Evolutionary conservation across 1,284 basidiomycete species (phyloP).

Genomic region (Cryptococcus wingfieldii): DNA sequence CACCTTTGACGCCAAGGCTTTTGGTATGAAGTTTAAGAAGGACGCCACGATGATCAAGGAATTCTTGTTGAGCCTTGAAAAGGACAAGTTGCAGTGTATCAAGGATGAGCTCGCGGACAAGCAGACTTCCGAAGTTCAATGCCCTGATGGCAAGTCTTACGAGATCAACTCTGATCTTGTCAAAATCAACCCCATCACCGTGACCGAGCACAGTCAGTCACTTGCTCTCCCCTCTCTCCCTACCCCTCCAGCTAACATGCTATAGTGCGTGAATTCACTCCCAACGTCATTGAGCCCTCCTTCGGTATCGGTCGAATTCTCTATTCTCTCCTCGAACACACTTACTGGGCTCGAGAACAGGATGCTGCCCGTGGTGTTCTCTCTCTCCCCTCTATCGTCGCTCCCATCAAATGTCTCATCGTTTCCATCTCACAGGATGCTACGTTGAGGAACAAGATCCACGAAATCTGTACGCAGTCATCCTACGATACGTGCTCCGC

Average conservation of each 20-base stretch:
- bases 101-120: slow-evolving; percentile 69
- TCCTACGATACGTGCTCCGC: slow-evolving; percentile 13
- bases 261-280: slow-evolving; percentile 85
- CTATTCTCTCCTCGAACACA: slow-evolving; percentile 91
- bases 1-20: slow-evolving; percentile 79
- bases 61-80: slow-evolving; percentile 63
- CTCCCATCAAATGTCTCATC: slow-evolving; percentile 93
- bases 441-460: slow-evolving; percentile 77
- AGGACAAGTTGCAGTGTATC: slow-evolving; percentile 64
- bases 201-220: slow-evolving; percentile 77
- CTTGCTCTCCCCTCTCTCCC: neutral
- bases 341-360: slow-evolving; percentile 90
- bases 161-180: slow-evolving; percentile 70
- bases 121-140: slow-evolving; percentile 49
- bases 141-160: slow-evolving; percentile 65
- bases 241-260: neutral
- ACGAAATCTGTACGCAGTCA: slow-evolving; percentile 75
- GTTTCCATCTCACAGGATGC: slow-evolving; percentile 89
- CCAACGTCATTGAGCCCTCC: slow-evolving; percentile 98
- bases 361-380: slow-evolving; percentile 84
- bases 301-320: slow-evolving; percentile 97
- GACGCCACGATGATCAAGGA: slow-evolving; percentile 72
- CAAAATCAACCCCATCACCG: slow-evolving; percentile 75
- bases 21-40: slow-evolving; percentile 87
- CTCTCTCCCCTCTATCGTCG: slow-evolving; percentile 82